Base-by-base conservation (phyloP, 768 basidiomycete genomes). In the Suillus americanus region DNA sequence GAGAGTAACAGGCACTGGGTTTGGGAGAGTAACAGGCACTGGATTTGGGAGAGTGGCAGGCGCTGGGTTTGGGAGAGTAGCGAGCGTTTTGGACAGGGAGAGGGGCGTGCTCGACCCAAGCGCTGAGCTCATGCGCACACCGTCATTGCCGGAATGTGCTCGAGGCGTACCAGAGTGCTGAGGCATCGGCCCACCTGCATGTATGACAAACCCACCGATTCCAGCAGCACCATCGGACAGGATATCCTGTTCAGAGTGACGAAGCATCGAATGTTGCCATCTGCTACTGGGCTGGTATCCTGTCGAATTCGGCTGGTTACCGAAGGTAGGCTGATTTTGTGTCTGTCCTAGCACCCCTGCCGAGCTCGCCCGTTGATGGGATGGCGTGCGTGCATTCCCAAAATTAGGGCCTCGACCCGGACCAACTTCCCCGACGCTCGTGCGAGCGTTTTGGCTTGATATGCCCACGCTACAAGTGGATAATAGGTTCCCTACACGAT, bases 351-450 rank as follows among this genome's bases (percentile, higher is more conserved):
- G 13, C 12, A 59, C 25, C 57, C 25, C 57, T 5, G 40, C 3
- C 18, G 28, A 59, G 40, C 40, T 30, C 18, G 57, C 57, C 57
- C 18, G 57, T 18, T 59, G 57, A 20, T 13, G 30, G 45, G 60
- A 20, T 37, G 67, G 57, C 14, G 62, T 35, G 51, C 55, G 23
- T 9, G 65, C 53, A 25, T 50, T 66, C n/a, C 64, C 12, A 4
- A 60, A 23, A 57, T 62, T 67, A 1, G 69, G 25, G 3, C 70
- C 70, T 14, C 72, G 55, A 38, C 74, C 74, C 8, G 71, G 68
- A 20, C 60, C 33, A 12, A 68, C 70, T 51, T 65, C 74, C 56
- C 68, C 66, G 4, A 61, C 57, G 54, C 28, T 67, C 60, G 53
- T 61, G 61, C 64, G 64, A 18, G 43, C 10, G 12, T 43, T 62